phyloP scores from a whole-genome alignment of 2,329 filamentous ascomycete genomes.

The Aspergillus sergii region DNA sequence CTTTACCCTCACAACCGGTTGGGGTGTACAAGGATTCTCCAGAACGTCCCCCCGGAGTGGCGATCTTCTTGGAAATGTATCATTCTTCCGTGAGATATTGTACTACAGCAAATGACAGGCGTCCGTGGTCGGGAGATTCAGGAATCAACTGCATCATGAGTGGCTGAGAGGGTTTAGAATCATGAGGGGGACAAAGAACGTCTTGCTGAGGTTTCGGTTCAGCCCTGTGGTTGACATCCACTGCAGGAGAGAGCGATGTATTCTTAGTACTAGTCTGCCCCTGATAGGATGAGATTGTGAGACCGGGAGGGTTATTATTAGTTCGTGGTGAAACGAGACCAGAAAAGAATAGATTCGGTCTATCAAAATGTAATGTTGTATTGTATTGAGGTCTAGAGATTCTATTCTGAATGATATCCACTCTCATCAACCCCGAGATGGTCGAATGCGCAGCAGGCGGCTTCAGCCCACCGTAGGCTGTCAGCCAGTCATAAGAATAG shows the following conservation, averaged over 20 bases:
- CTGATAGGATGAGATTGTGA: neutral
- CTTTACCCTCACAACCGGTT: neutral
- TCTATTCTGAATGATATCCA: no score
- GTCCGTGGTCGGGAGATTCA: conserved; percentile 35
- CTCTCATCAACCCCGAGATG: neutral
- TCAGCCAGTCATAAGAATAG: neutral
- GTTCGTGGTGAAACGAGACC: neutral
- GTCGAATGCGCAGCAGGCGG: neutral
- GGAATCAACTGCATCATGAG: conserved; percentile 26
- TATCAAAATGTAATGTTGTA: neutral
- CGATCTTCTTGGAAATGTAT: conserved; percentile 5
- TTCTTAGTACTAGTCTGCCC: neutral
- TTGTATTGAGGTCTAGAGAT: no score
- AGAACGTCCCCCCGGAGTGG: conserved; percentile 2
- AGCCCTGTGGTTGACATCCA: conserved; percentile 7
- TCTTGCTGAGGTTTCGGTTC: neutral
- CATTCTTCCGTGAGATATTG: neutral
- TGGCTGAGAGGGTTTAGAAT: conserved; percentile 15
- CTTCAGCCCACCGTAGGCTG: neutral
- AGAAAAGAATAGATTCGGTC: neutral
- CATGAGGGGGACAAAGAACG: neutral
- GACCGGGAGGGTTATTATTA: neutral
- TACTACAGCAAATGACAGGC: conserved; percentile 26
- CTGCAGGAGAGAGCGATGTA: neutral
- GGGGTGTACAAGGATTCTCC: conserved; percentile 3